These are phyloP conservation scores for Pyracantha coccinea DNA, from an alignment of 331 rosid species.

Conservation along the genomic window DNA sequence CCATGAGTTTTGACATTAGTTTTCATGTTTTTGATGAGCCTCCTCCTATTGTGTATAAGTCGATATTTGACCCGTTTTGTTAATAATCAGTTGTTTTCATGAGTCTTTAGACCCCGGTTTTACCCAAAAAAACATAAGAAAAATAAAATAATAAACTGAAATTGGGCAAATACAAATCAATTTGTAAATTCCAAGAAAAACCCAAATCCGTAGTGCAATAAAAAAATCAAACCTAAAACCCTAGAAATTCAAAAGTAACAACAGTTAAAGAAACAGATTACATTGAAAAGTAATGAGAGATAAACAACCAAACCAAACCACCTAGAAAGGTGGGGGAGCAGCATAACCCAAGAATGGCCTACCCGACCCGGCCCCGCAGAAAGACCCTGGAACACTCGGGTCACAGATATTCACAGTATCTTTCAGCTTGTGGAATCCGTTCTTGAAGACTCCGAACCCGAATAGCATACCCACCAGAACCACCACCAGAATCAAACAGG, in stretches of 20 bases:
- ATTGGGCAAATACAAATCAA: neutral
- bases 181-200: neutral
- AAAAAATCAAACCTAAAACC: neutral
- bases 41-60: no score
- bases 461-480: constrained; percentile 48
- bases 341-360: constrained; percentile 8
- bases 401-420: constrained; percentile 44
- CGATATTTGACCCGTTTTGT: no score
- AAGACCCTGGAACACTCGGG: constrained; percentile 15
- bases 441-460: constrained; percentile 76
- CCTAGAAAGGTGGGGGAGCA: neutral
- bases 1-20: no score
- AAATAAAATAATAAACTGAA: neutral
- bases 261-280: neutral
- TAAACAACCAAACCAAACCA: neutral
- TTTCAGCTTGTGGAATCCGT: constrained; percentile 69
- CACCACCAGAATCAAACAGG: constrained; percentile 51
- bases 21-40: no score
- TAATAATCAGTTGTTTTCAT: no score
- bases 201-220: neutral
- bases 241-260: neutral
- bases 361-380: constrained; percentile 2
- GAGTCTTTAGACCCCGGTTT: no score
- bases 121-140: neutral
- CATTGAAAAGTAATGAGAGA: neutral